These are phyloP conservation scores for Populus pruinosa DNA, from an alignment of 345 rosid genomes.

Conservation along the genomic window DNA sequence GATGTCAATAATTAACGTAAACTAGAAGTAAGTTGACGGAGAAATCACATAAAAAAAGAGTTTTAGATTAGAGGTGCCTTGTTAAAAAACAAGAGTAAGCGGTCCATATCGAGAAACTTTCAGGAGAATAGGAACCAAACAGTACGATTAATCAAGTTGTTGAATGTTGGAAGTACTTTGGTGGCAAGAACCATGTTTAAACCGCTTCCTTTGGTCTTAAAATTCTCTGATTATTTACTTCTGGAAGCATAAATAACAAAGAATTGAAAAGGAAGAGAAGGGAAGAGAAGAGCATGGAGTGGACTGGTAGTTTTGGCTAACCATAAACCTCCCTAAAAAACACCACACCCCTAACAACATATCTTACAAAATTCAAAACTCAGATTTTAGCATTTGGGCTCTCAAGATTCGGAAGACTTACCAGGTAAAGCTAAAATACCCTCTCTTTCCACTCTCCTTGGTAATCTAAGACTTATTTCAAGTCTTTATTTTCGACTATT, in stretches of 20 bases:
- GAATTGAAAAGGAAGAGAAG: neutral
- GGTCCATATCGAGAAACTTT: too few species aligned
- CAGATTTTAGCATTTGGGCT: neutral
- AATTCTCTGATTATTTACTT: too few species aligned
- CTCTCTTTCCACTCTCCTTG: neutral
- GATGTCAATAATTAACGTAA: too few species aligned
- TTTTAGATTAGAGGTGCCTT: too few species aligned
- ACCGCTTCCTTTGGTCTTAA: too few species aligned
- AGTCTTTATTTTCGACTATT: neutral
- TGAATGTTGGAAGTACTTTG: too few species aligned
- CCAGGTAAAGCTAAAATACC: neutral
- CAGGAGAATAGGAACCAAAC: too few species aligned
- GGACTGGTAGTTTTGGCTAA: slow-evolving; percentile 7
- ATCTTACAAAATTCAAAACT: neutral
- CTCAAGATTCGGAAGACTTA: neutral
- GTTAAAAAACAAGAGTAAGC: too few species aligned
- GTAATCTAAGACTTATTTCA: neutral
- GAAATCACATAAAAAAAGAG: too few species aligned
- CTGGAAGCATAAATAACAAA: neutral
- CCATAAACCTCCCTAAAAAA: neutral
- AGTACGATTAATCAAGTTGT: too few species aligned
- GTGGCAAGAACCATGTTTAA: too few species aligned
- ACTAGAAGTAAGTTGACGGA: too few species aligned
- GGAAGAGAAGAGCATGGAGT: neutral
- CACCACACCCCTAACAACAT: neutral